Conservation (phyloP, 768 basidiomycete species). For the Amanita rubescens region DNA sequence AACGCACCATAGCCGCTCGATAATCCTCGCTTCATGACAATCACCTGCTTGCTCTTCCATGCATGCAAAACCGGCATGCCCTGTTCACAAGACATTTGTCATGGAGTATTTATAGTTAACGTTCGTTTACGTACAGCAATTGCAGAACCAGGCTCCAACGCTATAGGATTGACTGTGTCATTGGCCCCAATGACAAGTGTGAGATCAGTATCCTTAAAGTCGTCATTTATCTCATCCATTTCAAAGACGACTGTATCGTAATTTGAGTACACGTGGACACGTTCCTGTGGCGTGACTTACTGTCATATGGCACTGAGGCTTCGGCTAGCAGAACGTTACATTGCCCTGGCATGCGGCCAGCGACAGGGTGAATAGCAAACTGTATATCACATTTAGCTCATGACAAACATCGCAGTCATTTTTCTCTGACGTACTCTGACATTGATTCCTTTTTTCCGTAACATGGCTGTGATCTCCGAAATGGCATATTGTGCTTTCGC, state of each 20-base stretch:
- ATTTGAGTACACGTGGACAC: background rate
- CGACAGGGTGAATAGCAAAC: slow-evolving; percentile 86
- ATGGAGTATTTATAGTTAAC: background rate
- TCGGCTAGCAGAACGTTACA: slow-evolving; percentile 90
- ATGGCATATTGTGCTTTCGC: slow-evolving; percentile 83
- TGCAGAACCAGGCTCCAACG: slow-evolving; percentile 76
- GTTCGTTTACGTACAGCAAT: slow-evolving; percentile 51
- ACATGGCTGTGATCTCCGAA: slow-evolving; percentile 66
- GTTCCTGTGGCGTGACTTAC: slow-evolving; percentile 30
- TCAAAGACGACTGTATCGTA: slow-evolving; percentile 67
- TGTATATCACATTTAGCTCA: slow-evolving; percentile 11
- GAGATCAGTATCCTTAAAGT: slow-evolving; percentile 84
- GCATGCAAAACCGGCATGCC: slow-evolving; percentile 91
- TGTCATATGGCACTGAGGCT: slow-evolving; percentile 86
- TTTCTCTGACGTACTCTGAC: slow-evolving; percentile 42
- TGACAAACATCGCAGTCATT: background rate
- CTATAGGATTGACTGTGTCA: slow-evolving; percentile 89
- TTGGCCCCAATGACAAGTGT: slow-evolving; percentile 89
- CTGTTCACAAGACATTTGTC: slow-evolving; percentile 17
- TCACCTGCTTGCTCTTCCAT: slow-evolving; percentile 89
- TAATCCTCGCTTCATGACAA: slow-evolving; percentile 91
- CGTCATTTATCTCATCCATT: slow-evolving; percentile 94
- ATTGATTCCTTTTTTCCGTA: slow-evolving; percentile 67
- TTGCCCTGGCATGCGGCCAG: slow-evolving; percentile 90
- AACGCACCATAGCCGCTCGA: slow-evolving; percentile 75